These are phyloP conservation scores for Xylariaceae sp. DNA, from an alignment of 2,329 filamentous ascomycete species.

Conservation along the genomic window DNA sequence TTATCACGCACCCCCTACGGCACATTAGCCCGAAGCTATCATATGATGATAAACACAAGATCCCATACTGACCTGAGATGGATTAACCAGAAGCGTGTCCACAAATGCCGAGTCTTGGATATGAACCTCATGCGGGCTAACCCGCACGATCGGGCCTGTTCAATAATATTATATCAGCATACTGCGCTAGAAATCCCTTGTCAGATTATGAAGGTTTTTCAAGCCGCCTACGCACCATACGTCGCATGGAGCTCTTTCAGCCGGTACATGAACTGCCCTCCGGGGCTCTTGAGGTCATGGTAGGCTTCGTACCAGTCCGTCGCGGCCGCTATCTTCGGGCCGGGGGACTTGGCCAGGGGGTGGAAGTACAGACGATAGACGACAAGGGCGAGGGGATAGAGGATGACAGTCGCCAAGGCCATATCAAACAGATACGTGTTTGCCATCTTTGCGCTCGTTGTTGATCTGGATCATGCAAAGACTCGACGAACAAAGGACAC, in stretches of 20 bases:
- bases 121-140: slow-evolving; percentile 46
- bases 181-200: too few species aligned
- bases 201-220: too few species aligned
- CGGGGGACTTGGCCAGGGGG: slow-evolving; percentile 27
- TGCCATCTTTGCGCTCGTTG: slow-evolving; percentile 12
- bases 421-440: not conserved
- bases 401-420: not conserved
- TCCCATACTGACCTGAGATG: slow-evolving; percentile 9
- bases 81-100: slow-evolving; percentile 8
- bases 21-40: not conserved
- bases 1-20: slow-evolving; percentile 14
- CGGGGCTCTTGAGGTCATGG: slow-evolving; percentile 36
- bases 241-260: slow-evolving; percentile 10
- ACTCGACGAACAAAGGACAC: too few species aligned
- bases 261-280: slow-evolving; percentile 16
- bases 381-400: slow-evolving; percentile 12
- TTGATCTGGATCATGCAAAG: too few species aligned
- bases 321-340: slow-evolving; percentile 18
- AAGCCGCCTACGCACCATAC: slow-evolving; percentile 8
- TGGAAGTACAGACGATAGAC: slow-evolving; percentile 22
- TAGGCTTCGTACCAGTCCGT: slow-evolving; percentile 19
- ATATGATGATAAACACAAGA: not conserved
- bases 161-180: too few species aligned
- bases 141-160: slow-evolving; percentile 46
- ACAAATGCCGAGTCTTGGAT: slow-evolving; percentile 13